These are phyloP conservation scores for Achlya hypogyna DNA, from an alignment of 352 stramenopile species.

Conservation along the genomic window DNA sequence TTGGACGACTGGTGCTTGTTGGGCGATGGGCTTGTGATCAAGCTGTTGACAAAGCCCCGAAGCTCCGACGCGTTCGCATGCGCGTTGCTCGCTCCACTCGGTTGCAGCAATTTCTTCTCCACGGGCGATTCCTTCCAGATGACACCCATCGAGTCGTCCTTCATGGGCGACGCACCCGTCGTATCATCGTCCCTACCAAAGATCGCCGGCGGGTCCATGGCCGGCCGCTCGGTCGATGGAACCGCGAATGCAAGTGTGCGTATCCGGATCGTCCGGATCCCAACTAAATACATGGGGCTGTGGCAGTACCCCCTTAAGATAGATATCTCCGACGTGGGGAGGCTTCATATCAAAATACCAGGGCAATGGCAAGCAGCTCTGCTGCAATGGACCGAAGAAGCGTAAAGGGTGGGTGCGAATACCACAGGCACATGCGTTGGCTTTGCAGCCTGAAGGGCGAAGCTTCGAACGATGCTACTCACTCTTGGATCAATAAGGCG, in stretches of 20 bases:
- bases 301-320: not conserved
- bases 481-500: too few relatives aligned
- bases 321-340: not conserved
- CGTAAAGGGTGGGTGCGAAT: too few relatives aligned
- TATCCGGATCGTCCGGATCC: not conserved
- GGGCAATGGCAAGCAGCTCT: too few relatives aligned
- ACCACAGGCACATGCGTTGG: too few relatives aligned
- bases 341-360: too few relatives aligned
- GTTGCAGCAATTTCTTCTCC: constrained; percentile 71
- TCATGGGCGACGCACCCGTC: not conserved
- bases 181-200: not conserved
- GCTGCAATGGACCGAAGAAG: too few relatives aligned
- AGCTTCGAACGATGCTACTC: too few relatives aligned
- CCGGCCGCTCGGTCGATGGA: not conserved
- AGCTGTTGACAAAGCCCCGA: constrained; percentile 19
- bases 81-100: constrained; percentile 50
- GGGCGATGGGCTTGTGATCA: not conserved
- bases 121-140: constrained; percentile 75
- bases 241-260: not conserved
- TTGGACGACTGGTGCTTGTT: constrained; percentile 10
- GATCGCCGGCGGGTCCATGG: not conserved
- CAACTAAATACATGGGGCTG: not conserved
- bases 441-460: too few relatives aligned
- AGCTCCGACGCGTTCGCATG: constrained; percentile 3
- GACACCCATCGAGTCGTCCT: constrained; percentile 22